Conservation (phyloP, 306 rosid genomes). For the Geum urbanum region DNA sequence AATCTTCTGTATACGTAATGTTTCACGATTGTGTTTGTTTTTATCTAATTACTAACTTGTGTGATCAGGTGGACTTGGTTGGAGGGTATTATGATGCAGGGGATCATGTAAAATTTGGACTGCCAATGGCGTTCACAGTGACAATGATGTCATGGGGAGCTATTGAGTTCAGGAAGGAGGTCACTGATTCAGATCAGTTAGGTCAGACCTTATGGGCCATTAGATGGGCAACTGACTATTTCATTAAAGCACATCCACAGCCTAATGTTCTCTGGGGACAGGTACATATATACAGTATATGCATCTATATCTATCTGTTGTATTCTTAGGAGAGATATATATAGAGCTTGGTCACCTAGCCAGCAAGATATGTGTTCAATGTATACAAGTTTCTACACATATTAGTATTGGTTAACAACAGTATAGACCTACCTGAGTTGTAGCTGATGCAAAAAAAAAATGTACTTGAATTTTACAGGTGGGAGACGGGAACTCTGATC, state of each 20-base stretch:
- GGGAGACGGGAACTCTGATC: slow-evolving; percentile 87
- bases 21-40: background rate
- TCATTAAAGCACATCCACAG: slow-evolving; percentile 74
- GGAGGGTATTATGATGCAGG: slow-evolving; percentile 98
- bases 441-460: background rate
- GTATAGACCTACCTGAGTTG: background rate
- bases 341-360: slow-evolving; percentile 20
- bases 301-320: background rate
- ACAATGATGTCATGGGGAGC: slow-evolving; percentile 90
- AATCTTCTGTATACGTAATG: background rate
- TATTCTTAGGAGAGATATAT: background rate
- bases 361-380: background rate
- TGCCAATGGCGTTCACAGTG: slow-evolving; percentile 77
- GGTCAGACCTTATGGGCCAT: slow-evolving; percentile 61
- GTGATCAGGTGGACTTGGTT: slow-evolving; percentile 60
- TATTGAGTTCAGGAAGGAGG: slow-evolving; percentile 64
- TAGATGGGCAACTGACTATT: slow-evolving; percentile 81
- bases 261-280: slow-evolving; percentile 89
- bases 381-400: background rate
- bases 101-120: slow-evolving; percentile 87
- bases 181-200: slow-evolving; percentile 50
- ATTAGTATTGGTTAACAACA: background rate
- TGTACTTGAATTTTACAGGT: slow-evolving; percentile 36
- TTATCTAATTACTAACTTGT: background rate
- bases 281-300: slow-evolving; percentile 24